Conservation (phyloP, 164 flowering plant species). For the Magnolia changhungtana region DNA sequence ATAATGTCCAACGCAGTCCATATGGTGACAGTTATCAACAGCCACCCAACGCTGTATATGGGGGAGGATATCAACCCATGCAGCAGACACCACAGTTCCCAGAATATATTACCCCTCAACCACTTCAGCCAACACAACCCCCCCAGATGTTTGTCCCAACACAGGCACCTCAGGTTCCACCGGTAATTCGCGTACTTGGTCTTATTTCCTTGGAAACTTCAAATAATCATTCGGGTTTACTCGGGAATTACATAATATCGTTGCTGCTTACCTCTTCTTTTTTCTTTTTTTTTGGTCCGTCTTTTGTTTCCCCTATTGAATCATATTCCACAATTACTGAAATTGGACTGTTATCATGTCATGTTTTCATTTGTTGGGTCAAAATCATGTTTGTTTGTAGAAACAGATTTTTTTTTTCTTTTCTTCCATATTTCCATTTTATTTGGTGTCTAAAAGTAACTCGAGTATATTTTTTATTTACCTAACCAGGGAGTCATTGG, state of each 20-base stretch:
- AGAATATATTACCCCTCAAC: conserved; percentile 30
- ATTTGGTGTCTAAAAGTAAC: not conserved
- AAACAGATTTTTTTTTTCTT: no score
- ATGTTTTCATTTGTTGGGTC: not conserved
- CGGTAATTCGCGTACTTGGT: conserved; percentile 32
- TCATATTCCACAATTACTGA: no score
- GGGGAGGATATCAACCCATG: conserved; percentile 25
- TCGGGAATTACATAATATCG: no score
- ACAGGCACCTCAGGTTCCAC: conserved; percentile 42
- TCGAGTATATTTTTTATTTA: not conserved
- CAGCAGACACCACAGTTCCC: conserved; percentile 10
- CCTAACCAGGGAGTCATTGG: not conserved
- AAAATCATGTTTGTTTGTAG: no score
- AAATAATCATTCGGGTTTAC: no score
- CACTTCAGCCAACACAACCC: conserved; percentile 50
- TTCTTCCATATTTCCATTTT: not conserved
- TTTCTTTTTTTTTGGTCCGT: not conserved
- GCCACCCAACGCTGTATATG: conserved; percentile 34
- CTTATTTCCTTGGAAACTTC: no score
- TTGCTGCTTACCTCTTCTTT: not conserved
- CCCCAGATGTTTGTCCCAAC: conserved; percentile 63
- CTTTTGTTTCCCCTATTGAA: not conserved
- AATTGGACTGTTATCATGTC: not conserved
- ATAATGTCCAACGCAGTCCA: conserved; percentile 36
- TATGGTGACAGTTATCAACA: conserved; percentile 64